Percentiles rank a stretch among this genome's conserved stretches.
These are phyloP conservation scores for Aspergillus funiculosus DNA, from an alignment of 495 filamentous ascomycete species.

Conservation along the genomic window DNA sequence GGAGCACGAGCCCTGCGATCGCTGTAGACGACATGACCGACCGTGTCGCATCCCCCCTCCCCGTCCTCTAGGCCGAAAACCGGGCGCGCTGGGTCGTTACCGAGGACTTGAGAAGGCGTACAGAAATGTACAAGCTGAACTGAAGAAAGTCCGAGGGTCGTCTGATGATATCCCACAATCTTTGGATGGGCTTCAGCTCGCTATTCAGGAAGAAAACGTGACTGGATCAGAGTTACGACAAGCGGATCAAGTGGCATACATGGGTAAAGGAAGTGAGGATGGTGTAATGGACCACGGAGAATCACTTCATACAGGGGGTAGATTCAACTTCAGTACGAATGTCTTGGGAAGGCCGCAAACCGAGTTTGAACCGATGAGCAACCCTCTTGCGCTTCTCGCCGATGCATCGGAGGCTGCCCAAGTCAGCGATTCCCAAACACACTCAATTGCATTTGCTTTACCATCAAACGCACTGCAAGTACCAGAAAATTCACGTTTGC, in stretches of 20 bases:
- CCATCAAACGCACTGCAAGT: not conserved
- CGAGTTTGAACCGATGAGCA: slow-evolving; percentile 21
- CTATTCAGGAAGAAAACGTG: not conserved
- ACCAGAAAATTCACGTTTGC: too few relatives aligned
- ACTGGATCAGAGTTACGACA: too few relatives aligned
- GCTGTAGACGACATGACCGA: slow-evolving; percentile 22
- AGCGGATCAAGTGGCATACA: too few relatives aligned
- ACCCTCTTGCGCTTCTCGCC: slow-evolving; percentile 23
- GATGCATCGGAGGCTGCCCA: slow-evolving; percentile 23
- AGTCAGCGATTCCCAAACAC: not conserved
- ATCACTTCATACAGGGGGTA: not conserved
- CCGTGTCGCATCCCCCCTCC: slow-evolving; percentile 19
- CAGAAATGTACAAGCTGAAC: slow-evolving; percentile 20
- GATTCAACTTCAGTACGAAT: too few relatives aligned
- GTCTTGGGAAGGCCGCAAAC: too few relatives aligned
- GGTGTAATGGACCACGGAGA: too few relatives aligned
- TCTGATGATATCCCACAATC: not conserved
- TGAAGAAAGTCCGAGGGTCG: slow-evolving; percentile 8
- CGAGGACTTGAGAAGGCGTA: slow-evolving; percentile 26
- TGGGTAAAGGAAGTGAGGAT: too few relatives aligned
- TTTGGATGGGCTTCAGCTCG: not conserved
- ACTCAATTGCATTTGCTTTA: not conserved
- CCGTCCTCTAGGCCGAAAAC: slow-evolving; percentile 20
- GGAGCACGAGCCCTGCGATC: slow-evolving; percentile 17
- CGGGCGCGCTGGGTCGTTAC: slow-evolving; percentile 22